Conservation (phyloP, 2,329 filamentous ascomycete species). For the Botryosphaeria agaves region DNA sequence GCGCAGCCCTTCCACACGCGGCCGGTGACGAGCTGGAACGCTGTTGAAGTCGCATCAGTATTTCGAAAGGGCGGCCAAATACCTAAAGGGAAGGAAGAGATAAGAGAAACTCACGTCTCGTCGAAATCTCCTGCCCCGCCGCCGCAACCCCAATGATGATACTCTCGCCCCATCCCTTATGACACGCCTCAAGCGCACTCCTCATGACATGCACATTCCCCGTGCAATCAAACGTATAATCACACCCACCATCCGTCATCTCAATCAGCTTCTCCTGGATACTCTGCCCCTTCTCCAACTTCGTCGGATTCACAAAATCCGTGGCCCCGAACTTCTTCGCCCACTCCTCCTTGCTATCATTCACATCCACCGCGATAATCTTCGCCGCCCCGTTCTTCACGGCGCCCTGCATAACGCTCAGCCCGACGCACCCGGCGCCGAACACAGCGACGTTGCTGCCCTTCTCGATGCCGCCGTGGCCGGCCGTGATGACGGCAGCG, state of each 20-base stretch:
- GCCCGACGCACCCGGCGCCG: slow-evolving; percentile 86
- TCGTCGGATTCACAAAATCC: slow-evolving; percentile 85
- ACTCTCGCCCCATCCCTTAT: slow-evolving; percentile 98
- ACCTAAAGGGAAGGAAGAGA: neutral
- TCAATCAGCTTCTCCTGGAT: slow-evolving; percentile 88
- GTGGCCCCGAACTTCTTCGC: slow-evolving; percentile 87
- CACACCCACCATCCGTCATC: slow-evolving; percentile 94
- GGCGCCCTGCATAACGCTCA: slow-evolving; percentile 88
- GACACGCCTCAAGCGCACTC: slow-evolving; percentile 87
- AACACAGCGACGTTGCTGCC: slow-evolving; percentile 85
- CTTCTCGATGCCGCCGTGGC: slow-evolving; percentile 50
- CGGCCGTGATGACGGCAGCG: slow-evolving; percentile 82
- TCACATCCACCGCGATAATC: slow-evolving; percentile 69
- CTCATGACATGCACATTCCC: slow-evolving; percentile 95
- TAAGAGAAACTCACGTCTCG: slow-evolving; percentile 54
- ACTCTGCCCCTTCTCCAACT: slow-evolving; percentile 54
- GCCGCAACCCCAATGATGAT: slow-evolving; percentile 97
- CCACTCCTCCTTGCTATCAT: slow-evolving; percentile 85
- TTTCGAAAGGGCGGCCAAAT: neutral
- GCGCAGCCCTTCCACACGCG: slow-evolving; percentile 93
- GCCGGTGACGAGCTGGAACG: slow-evolving; percentile 96
- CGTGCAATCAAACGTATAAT: slow-evolving; percentile 99
- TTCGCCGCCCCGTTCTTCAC: slow-evolving; percentile 64
- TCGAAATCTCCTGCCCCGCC: slow-evolving; percentile 88
- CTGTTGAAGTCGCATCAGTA: slow-evolving; percentile 33